Conservation (phyloP, 192 early-diverging fungal species). For the Podila verticillata region DNA sequence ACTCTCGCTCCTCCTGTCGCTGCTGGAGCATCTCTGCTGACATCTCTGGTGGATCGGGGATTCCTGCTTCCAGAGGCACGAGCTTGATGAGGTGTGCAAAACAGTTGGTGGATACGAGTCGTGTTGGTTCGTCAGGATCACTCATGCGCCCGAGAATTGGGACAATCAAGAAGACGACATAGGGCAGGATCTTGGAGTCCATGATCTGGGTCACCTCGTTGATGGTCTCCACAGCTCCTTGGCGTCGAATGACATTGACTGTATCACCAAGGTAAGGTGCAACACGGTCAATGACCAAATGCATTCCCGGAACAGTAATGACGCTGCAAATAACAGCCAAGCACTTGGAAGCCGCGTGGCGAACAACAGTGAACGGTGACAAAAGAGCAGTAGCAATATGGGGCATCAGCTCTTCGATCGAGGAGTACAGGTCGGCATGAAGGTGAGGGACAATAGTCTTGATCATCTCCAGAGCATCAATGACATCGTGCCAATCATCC, state of each 20-base stretch:
- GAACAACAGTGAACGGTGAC: conserved; percentile 76
- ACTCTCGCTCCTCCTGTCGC: conserved; percentile 90
- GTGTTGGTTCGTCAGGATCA: conserved; percentile 89
- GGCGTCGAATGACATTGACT: conserved; percentile 71
- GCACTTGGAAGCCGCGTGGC: conserved; percentile 81
- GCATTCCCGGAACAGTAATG: conserved; percentile 79
- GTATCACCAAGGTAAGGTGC: conserved; percentile 84
- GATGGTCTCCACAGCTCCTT: conserved; percentile 89
- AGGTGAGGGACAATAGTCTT: conserved; percentile 71
- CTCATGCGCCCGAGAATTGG: conserved; percentile 98
- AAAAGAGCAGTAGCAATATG: conserved; percentile 71
- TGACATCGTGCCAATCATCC: conserved; percentile 68
- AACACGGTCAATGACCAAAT: conserved; percentile 77
- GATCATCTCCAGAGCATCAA: conserved; percentile 82
- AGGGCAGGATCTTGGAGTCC: conserved; percentile 87
- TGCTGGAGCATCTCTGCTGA: conserved; percentile 78
- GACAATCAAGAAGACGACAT: conserved; percentile 97
- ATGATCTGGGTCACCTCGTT: conserved; percentile 83
- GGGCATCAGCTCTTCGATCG: conserved; percentile 69
- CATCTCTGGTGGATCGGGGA: conserved; percentile 94
- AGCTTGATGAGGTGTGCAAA: conserved; percentile 97
- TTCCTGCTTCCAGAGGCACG: conserved; percentile 92
- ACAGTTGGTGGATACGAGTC: conserved; percentile 90
- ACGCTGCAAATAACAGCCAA: conserved; percentile 78
- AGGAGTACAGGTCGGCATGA: conserved; percentile 50